phyloP scores from a whole-genome alignment of 148 eudicot species.

The Talinum fruticosum region DNA sequence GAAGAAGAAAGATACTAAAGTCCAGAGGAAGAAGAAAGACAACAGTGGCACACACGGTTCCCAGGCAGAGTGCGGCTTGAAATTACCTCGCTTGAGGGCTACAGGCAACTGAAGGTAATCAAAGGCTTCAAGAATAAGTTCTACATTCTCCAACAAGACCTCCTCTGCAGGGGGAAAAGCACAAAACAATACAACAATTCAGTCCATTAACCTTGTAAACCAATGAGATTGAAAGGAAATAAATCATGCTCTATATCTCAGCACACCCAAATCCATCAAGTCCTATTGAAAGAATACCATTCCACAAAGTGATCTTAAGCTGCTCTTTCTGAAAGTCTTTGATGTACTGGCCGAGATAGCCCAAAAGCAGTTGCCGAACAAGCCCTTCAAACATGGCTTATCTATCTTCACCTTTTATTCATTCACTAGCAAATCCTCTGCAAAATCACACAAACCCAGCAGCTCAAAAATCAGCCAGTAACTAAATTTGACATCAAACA shows the following conservation, averaged over 20 bases:
- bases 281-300: constrained; percentile 30
- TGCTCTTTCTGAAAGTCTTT: constrained; percentile 90
- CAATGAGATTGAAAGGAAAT: not conserved
- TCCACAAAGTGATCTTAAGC: constrained; percentile 88
- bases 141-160: constrained; percentile 83
- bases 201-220: not conserved
- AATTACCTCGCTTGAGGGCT: constrained; percentile 72
- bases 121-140: constrained; percentile 92
- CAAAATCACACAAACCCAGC: not conserved
- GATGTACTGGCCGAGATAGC: constrained; percentile 79
- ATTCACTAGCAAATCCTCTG: not conserved
- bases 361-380: constrained; percentile 70
- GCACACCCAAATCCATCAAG: not conserved
- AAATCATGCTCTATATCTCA: not conserved
- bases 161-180: constrained; percentile 54
- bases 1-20: not conserved
- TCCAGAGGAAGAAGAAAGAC: not conserved
- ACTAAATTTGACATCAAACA: not conserved
- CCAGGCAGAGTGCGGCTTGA: not conserved
- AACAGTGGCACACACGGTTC: not conserved
- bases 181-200: not conserved
- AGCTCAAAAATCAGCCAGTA: not conserved
- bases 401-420: not conserved
- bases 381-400: constrained; percentile 83
- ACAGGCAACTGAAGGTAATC: constrained; percentile 88